Conservation (phyloP, 495 filamentous ascomycete species). For the Clohesyomyces aquaticus region DNA sequence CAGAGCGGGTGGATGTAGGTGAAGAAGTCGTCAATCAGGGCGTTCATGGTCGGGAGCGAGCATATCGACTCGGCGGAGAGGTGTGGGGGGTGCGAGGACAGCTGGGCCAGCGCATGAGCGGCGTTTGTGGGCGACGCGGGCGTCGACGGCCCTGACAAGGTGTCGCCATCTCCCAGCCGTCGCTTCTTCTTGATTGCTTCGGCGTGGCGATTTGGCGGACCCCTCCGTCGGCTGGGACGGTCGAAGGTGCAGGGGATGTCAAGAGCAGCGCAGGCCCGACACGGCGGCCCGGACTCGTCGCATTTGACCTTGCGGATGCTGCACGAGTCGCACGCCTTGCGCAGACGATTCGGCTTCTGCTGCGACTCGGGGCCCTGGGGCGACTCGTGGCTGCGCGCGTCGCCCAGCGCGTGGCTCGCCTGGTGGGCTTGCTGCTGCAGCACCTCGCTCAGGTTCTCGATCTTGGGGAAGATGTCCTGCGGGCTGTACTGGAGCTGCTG, state of each 20-base stretch:
- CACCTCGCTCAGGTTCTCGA: constrained; percentile 37
- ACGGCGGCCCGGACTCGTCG: constrained; percentile 78
- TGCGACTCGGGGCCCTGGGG: constrained; percentile 15
- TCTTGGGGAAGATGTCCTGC: constrained; percentile 37
- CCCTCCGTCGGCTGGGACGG: constrained; percentile 75
- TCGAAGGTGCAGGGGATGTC: constrained; percentile 84
- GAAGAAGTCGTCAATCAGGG: constrained; percentile 85
- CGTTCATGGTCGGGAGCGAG: constrained; percentile 63
- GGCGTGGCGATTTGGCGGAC: constrained; percentile 83
- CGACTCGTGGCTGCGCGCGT: constrained; percentile 17
- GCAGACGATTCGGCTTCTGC: constrained; percentile 37
- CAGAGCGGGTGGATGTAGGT: constrained; percentile 86
- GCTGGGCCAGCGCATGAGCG: constrained; percentile 51
- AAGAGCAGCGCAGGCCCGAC: constrained; percentile 75
- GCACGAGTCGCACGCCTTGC: constrained; percentile 44
- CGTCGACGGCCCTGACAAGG: constrained; percentile 44
- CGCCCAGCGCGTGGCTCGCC: constrained; percentile 34
- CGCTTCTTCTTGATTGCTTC: constrained; percentile 76
- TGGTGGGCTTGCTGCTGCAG: constrained; percentile 40
- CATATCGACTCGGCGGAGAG: constrained; percentile 75
- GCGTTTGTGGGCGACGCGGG: constrained; percentile 56
- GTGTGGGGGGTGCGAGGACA: constrained; percentile 46
- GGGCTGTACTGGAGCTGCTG: constrained; percentile 32
- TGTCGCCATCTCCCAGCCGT: constrained; percentile 53
- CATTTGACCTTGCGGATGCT: constrained; percentile 57